These are phyloP conservation scores for Licmophora abbreviata DNA, from an alignment of 108 stramenopile species.

Conservation along the genomic window DNA sequence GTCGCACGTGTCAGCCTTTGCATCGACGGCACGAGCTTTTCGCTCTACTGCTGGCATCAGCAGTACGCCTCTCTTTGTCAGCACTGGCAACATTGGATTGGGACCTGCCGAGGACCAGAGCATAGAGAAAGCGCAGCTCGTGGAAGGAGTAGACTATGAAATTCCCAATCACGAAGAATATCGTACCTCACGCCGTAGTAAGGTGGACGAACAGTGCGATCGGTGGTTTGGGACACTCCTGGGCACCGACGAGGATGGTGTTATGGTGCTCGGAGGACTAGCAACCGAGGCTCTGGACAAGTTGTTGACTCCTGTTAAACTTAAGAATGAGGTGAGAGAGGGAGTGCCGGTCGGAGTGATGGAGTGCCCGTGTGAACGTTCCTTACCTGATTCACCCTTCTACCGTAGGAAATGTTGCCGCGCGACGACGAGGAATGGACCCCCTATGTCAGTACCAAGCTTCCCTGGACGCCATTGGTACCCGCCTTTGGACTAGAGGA, in stretches of 20 bases:
- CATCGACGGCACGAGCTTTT: no score
- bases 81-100: slow-evolving; percentile 25
- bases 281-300: slow-evolving; percentile 22
- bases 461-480: slow-evolving; percentile 69
- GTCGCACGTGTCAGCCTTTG: no score
- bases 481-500: slow-evolving; percentile 81
- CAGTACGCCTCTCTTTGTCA: no score
- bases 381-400: slow-evolving; percentile 8
- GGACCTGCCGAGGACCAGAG: slow-evolving; percentile 18
- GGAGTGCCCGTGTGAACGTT: background rate
- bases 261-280: slow-evolving; percentile 22
- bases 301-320: slow-evolving; percentile 32
- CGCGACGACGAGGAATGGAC: slow-evolving; percentile 70
- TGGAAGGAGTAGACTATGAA: slow-evolving; percentile 39
- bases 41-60: no score
- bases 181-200: slow-evolving; percentile 50
- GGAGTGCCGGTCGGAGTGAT: background rate
- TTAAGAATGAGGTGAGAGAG: slow-evolving; percentile 34
- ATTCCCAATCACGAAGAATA: slow-evolving; percentile 72
- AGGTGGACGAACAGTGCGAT: slow-evolving; percentile 59
- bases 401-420: slow-evolving; percentile 12
- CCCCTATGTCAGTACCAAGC: slow-evolving; percentile 53
- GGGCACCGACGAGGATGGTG: slow-evolving; percentile 9
- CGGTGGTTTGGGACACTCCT: slow-evolving; percentile 59
- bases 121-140: slow-evolving; percentile 15